These are phyloP conservation scores for Pleurotus ostreatus DNA, from an alignment of 768 basidiomycete genomes.

Conservation along the genomic window DNA sequence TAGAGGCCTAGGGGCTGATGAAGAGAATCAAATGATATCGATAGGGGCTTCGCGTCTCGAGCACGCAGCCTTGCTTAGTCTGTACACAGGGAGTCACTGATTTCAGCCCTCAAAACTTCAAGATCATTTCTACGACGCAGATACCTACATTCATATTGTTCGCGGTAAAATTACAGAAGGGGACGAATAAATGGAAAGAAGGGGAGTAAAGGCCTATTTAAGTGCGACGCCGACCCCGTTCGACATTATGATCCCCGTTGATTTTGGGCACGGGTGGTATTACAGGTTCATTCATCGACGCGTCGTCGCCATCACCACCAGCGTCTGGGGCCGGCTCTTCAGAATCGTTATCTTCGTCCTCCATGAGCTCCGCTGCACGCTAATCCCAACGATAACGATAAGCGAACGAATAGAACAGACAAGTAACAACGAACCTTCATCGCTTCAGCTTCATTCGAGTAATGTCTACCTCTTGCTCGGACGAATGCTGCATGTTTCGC, in stretches of 20 bases:
- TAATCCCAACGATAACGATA: slow-evolving; percentile 18
- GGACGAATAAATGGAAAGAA: no score
- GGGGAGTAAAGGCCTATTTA: neutral
- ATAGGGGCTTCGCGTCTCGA: no score
- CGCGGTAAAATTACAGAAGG: no score
- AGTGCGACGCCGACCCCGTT: slow-evolving; percentile 2
- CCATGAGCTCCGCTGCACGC: slow-evolving; percentile 63
- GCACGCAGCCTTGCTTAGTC: no score
- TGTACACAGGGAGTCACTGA: no score
- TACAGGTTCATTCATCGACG: slow-evolving; percentile 19
- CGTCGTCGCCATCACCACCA: slow-evolving; percentile 21
- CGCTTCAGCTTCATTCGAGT: slow-evolving; percentile 88
- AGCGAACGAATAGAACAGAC: neutral
- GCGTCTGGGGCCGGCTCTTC: slow-evolving; percentile 17
- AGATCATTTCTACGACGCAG: no score
- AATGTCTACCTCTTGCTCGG: slow-evolving; percentile 77
- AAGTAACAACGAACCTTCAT: slow-evolving; percentile 66
- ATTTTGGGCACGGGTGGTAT: slow-evolving; percentile 10
- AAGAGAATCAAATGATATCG: no score
- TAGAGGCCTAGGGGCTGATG: no score
- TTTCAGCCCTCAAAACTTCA: no score
- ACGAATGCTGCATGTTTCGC: slow-evolving; percentile 82
- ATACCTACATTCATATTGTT: no score
- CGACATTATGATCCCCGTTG: slow-evolving; percentile 4
- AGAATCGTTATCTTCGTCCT: slow-evolving; percentile 60